phyloP scores from a whole-genome alignment of 768 basidiomycete species.

The Rhizopogon salebrosus region DNA sequence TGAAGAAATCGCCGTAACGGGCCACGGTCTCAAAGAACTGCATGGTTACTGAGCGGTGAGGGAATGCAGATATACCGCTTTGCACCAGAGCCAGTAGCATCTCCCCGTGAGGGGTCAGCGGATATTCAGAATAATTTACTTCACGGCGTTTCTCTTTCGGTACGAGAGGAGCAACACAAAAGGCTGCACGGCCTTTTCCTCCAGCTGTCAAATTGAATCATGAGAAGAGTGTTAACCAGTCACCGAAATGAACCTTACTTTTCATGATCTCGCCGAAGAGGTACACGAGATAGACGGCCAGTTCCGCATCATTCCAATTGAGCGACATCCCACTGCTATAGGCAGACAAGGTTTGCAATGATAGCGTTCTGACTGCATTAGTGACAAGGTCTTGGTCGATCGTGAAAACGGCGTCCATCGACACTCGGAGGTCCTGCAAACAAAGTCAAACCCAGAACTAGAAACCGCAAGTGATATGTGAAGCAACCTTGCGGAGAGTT shows the following conservation, averaged over 20 bases:
- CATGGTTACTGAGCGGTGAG: constrained; percentile 77
- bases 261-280: constrained; percentile 93
- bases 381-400: constrained; percentile 87
- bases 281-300: constrained; percentile 89
- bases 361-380: constrained; percentile 64
- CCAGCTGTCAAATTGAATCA: constrained; percentile 40
- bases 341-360: constrained; percentile 68
- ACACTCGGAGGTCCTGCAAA: constrained; percentile 74
- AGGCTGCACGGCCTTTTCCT: constrained; percentile 79
- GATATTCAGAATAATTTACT: constrained; percentile 71
- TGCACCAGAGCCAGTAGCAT: constrained; percentile 81
- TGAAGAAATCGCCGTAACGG: constrained; percentile 97
- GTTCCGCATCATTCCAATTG: constrained; percentile 90
- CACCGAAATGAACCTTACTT: constrained; percentile 41
- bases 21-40: constrained; percentile 91
- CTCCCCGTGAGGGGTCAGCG: constrained; percentile 87
- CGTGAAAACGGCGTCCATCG: constrained; percentile 81
- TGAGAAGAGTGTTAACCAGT: neutral
- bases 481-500: constrained; percentile 70
- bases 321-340: constrained; percentile 56
- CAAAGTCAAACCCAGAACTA: constrained; percentile 10
- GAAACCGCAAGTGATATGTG: neutral
- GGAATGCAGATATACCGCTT: constrained; percentile 77
- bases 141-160: constrained; percentile 65
- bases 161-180: constrained; percentile 70